These are phyloP conservation scores for Colletotrichum incanum DNA, from an alignment of 2,329 filamentous ascomycete genomes.

Conservation along the genomic window DNA sequence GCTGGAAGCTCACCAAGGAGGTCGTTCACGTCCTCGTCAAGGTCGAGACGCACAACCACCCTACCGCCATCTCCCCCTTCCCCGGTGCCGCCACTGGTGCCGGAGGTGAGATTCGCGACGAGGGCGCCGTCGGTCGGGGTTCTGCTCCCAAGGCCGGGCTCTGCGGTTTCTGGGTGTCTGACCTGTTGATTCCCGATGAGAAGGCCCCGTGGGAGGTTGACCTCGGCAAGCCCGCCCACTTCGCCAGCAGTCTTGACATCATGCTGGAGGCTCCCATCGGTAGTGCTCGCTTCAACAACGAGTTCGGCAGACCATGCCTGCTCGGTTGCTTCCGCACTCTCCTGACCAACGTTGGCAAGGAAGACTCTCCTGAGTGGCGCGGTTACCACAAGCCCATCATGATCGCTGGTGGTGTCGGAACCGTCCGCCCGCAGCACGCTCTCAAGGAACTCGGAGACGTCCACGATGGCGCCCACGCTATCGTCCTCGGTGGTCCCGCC, in stretches of 20 bases:
- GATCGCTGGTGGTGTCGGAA: conserved; percentile 96
- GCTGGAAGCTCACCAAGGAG: conserved; percentile 91
- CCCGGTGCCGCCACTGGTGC: conserved; percentile 95
- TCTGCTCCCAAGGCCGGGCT: conserved; percentile 95
- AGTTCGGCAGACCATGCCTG: conserved; percentile 92
- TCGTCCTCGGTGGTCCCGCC: conserved; percentile 94
- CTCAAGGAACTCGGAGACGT: conserved; percentile 87
- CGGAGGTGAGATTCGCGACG: conserved; percentile 95
- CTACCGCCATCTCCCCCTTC: conserved; percentile 94
- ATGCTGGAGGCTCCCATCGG: conserved; percentile 98
- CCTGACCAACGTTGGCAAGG: conserved; percentile 75
- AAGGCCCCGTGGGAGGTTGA: conserved; percentile 91
- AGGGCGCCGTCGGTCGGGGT: conserved; percentile 93
- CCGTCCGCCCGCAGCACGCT: conserved; percentile 90
- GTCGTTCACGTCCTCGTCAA: conserved; percentile 90
- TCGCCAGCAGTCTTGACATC: conserved; percentile 94
- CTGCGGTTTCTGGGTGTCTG: conserved; percentile 94
- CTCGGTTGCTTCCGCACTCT: conserved; percentile 94
- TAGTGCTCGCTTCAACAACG: conserved; percentile 96
- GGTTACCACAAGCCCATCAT: conserved; percentile 99
- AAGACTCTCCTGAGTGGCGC: conserved; percentile 75
- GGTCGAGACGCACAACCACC: conserved; percentile 98
- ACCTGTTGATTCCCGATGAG: conserved; percentile 89
- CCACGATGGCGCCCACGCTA: conserved; percentile 87
- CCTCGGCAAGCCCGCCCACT: conserved; percentile 90